Evolutionary conservation across 106 monocot species (phyloP), one percentile per base, ranked within the genome.

Genomic region (Dactylorhiza incarnata): DNA sequence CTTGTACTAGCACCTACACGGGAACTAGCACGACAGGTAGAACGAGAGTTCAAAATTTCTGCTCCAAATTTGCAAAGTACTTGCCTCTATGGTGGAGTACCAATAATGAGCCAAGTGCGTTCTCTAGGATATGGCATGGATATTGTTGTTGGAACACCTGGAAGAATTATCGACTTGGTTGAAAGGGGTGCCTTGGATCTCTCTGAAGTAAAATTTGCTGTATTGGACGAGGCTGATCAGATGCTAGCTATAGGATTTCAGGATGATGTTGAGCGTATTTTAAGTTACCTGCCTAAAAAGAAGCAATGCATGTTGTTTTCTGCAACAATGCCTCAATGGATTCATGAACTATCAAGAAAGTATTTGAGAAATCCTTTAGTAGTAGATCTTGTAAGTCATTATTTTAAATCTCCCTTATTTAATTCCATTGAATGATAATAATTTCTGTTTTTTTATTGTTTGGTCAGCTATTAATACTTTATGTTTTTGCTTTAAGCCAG

Each of bases 141-240:
- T 72, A 75, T 87, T 72, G 83, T 78, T 72, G 80, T 86, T 74
- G 87, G 87, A 47, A 87, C 83, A 62, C 87, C 87, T 78, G 87
- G 87, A 53, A 73, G 83, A 81, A 78, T 87, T 20, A 87, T 87
- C 56, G 87, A 87, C 71, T 74, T 83, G 48, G 71, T 87, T 50
- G 75, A 87, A 78, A 80, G 87, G 48, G 81, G 87, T 73, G 78
- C 87, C 59, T 78, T 87, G 48, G 80, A 87, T 80, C 81, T 87
- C 8, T 83, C 83, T 59, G 81, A 83, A 74, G 78, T 87, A 25
- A 83, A 81, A 69, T 87, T 83, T 81, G 83, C 78, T 78, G 87
- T 87, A 14, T 49, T 87, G 79, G 87, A 87, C 81, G 87, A 87
- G 81, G 87, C 87, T 71, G 87, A 87, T 81, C 83, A 87, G 81